phyloP scores from a whole-genome alignment of 2,329 filamentous ascomycete species.

The Chaetomiaceae sp. region DNA sequence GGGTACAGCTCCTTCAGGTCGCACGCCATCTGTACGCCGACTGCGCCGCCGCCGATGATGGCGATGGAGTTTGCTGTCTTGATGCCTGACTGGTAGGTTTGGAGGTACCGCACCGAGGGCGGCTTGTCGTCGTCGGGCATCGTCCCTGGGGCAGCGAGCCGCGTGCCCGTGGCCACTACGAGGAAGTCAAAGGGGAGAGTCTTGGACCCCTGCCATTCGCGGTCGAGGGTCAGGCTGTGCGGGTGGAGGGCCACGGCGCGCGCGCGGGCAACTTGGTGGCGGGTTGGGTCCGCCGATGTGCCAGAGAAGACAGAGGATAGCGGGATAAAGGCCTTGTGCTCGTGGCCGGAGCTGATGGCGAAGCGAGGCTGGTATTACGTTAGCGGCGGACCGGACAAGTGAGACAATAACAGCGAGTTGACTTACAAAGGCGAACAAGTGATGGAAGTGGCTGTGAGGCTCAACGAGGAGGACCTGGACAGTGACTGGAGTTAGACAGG shows the following conservation, averaged over 20 bases:
- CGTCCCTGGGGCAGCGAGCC: conserved; percentile 33
- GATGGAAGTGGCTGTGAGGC: conserved; percentile 46
- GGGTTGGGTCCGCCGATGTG: conserved; percentile 29
- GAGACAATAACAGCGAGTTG: not conserved
- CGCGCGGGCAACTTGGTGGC: conserved; percentile 32
- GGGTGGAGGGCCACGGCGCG: conserved; percentile 31
- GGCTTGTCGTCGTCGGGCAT: conserved; percentile 33
- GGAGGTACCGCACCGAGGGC: conserved; percentile 32
- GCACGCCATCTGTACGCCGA: conserved; percentile 46
- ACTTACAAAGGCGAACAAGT: conserved; percentile 41
- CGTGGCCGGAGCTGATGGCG: conserved; percentile 38
- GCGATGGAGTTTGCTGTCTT: conserved; percentile 28
- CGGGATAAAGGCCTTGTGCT: conserved; percentile 45
- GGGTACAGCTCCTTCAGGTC: conserved; percentile 45
- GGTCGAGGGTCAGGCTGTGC: conserved; percentile 32
- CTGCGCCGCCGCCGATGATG: conserved; percentile 43
- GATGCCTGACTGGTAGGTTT: conserved; percentile 33
- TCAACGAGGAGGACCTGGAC: conserved; percentile 39
- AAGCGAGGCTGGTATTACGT: conserved; percentile 35
- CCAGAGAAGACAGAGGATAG: conserved; percentile 34
- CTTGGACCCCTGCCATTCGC: conserved; percentile 30
- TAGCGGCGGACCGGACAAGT: not conserved
- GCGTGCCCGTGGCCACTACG: conserved; percentile 41
- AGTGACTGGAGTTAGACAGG: not conserved
- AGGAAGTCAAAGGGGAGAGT: conserved; percentile 40